Base-by-base conservation (phyloP, 1,284 basidiomycete genomes). In the Apiotrichum siamense region DNA sequence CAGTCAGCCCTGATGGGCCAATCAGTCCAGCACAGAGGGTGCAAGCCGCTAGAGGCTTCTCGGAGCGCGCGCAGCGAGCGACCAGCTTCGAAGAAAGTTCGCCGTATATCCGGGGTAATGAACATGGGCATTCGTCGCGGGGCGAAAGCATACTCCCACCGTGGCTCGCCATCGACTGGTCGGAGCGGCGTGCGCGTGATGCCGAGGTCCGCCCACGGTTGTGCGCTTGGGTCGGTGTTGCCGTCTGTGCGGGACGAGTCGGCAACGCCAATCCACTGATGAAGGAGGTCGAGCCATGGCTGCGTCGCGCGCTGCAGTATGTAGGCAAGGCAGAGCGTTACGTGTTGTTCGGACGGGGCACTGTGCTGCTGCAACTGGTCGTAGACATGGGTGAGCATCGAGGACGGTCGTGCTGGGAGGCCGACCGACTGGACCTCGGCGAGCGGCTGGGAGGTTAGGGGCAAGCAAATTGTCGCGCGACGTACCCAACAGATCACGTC, bases 151-250 rank as follows among this genome's bases (percentile, higher is more conserved):
- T 64, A 70, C 13, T 65, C 62, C 63, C 64, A 70, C 0, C 49
- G 40, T 1, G 29, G 24, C 4, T 49, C 48, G 24, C 50, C 57
- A 17, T 27, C 37, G 0, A 33, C n/a, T 10, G 35, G 18, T 1
- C 40, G 39, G 7, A 44, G 36, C 1, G 43, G 41, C 4, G 41
- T 55, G 10, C 65, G 60, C 0, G 60, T 66, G 31, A 70, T 66
- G n/a, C 71, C 70, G 7, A 73, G 50, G 47, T 72, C 70, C 0
- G 57, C 41, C 70, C 70, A 73, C 7, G 67, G 69, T 50, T 73
- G 70, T 0, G 57, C 50, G 4, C 44, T 44, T 2, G 59, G 51
- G 35, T 65, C 58, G 2, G 25, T n/a, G 25, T 62, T 61, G 31
- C 64, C 63, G 20, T 67, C 62, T 10, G 44, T 40, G 2, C 48